phyloP scores from a whole-genome alignment of 2,329 filamentous ascomycete species.

The Hymenoscyphus linearis region DNA sequence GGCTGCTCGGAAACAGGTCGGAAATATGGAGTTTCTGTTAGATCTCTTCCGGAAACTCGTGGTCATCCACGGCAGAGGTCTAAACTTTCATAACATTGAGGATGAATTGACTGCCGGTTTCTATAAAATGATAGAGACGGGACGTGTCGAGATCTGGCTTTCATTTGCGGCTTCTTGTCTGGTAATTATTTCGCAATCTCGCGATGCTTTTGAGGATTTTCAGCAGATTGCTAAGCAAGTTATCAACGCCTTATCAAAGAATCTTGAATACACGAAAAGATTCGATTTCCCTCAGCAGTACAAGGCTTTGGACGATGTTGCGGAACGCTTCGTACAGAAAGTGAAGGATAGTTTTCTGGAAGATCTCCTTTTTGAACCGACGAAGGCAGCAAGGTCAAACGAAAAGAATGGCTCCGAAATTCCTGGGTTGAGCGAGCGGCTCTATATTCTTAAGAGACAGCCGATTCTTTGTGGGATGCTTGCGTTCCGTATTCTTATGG shows the following conservation, averaged over 20 bases:
- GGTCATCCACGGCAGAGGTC: not conserved
- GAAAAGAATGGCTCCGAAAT: conserved; percentile 2
- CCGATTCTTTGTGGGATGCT: conserved; percentile 14
- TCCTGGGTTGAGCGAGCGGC: conserved; percentile 1
- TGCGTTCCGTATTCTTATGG: conserved; percentile 5
- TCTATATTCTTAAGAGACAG: conserved; percentile 12
- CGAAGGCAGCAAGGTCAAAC: too few relatives aligned
- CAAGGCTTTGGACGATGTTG: too few relatives aligned
- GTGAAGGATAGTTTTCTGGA: not conserved
- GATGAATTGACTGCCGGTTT: conserved; percentile 14
- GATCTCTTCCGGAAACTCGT: not conserved
- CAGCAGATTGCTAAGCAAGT: not conserved
- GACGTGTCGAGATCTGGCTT: conserved; percentile 14
- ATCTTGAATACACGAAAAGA: not conserved
- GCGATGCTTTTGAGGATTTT: not conserved
- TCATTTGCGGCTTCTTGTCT: conserved; percentile 17
- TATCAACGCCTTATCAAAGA: not conserved
- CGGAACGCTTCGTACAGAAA: not conserved
- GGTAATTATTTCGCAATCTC: not conserved
- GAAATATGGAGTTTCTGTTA: conserved; percentile 1
- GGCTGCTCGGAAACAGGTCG: not conserved
- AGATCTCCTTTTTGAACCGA: not conserved
- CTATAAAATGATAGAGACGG: conserved; percentile 3
- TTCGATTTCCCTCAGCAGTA: too few relatives aligned
- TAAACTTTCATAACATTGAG: not conserved